A percentile compares a stretch with the other conserved stretches of the same genome.
Conservation (phyloP, 1,284 basidiomycete genomes). For the Fomes fomentarius region DNA sequence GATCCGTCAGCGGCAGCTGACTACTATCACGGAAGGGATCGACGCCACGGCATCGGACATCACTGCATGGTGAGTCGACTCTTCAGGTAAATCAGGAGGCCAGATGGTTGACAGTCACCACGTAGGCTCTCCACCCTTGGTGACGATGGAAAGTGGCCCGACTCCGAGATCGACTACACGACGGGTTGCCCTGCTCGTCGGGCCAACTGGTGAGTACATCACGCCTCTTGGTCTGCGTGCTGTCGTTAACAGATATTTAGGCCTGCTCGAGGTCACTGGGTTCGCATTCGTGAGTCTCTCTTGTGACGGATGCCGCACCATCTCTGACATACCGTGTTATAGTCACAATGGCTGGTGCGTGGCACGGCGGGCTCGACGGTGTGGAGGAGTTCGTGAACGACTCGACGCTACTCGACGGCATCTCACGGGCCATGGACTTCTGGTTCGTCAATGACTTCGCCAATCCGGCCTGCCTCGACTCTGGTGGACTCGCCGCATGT, state of each 20-base stretch:
- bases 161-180: slow-evolving; percentile 56
- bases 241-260: too few relatives aligned
- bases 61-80: slow-evolving; percentile 3
- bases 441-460: slow-evolving; percentile 69
- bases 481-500: slow-evolving; percentile 49
- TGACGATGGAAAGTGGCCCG: slow-evolving; percentile 58
- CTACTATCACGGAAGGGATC: slow-evolving; percentile 25
- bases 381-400: slow-evolving; percentile 42
- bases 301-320: too few relatives aligned
- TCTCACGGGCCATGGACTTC: slow-evolving; percentile 58
- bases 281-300: slow-evolving; percentile 50
- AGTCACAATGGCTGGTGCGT: slow-evolving; percentile 55
- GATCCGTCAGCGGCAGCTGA: slow-evolving; percentile 26
- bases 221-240: too few relatives aligned
- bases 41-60: not conserved
- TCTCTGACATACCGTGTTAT: not conserved
- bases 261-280: slow-evolving; percentile 66
- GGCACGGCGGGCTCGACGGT: slow-evolving; percentile 51
- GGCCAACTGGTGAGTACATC: slow-evolving; percentile 58
- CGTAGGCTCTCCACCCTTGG: slow-evolving; percentile 49
- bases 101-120: not conserved
- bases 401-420: slow-evolving; percentile 41
- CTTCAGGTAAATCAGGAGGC: too few relatives aligned
- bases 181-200: slow-evolving; percentile 59
- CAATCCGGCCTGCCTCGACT: slow-evolving; percentile 47